Base-by-base conservation (phyloP, 148 eudicot genomes). In the Cornus suecica region DNA sequence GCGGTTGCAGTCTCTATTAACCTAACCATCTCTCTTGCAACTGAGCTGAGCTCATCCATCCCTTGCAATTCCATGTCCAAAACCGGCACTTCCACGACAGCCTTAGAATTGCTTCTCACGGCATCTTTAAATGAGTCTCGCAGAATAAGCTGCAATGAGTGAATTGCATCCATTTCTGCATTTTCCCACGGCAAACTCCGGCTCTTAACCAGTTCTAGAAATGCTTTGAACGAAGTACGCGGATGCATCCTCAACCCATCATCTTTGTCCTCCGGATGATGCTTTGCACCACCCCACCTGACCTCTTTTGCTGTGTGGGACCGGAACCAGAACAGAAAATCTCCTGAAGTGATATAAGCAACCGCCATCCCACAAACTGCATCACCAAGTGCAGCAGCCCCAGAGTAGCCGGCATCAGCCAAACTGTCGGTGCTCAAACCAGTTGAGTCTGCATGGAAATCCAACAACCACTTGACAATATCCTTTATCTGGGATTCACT, bases 291-390 rank as follows among this genome's bases (percentile, higher is more conserved):
- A 32, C 97, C 99, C 97, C 99, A 95, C 76, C 93, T 95, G 62
- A 93, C 87, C 86, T 93, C 99, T 75, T 95, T 91, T 0, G 85
- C 94, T 0, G 97, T 90, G 71, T 91, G 94, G 30, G 97, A 92
- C 24, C 97, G 77, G 41, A 95, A 95, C 99, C 99, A 95, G 76
- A 95, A 95, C 66, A 95, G 87, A 73, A 82, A 92, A 85, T 95
- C 97, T 42, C 80, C 77, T 68, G 88, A 79, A 60, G 92, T 92
- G 48, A 95, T 91, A 82, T 79, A 85, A n/a, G 99, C 97, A 74
- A 90, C 97, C 1, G 99, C 97, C 97, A 95, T 92, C 28, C 99
- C 99, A 80, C 97, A 95, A 68, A 92, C 97, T 20, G 89, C 97
- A 76, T 95, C 92, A 5, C 94, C 92, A 31, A 95, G 82, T 10